phyloP scores from a whole-genome alignment of 23 red algal species.

The Gracilaria domingensis region DNA sequence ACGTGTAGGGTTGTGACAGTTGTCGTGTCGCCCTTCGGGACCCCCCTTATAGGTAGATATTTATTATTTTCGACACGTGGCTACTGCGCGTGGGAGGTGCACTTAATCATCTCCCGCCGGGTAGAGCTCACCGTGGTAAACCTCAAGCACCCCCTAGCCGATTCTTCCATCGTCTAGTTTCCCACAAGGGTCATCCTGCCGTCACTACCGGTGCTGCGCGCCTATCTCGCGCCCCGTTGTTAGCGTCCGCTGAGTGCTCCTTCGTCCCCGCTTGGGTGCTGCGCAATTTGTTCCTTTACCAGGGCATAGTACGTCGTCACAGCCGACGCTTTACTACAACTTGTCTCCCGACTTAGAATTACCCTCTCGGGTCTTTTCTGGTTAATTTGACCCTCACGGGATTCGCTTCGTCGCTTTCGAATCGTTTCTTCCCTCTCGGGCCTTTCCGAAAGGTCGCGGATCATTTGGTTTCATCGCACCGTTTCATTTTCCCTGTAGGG shows the following conservation, averaged over 20 bases:
- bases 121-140: background rate
- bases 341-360: no score
- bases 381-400: no score
- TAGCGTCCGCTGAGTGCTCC: conserved; percentile 1
- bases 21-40: no score
- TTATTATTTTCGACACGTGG: conserved; percentile 5
- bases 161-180: conserved; percentile 1
- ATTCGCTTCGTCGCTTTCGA: no score
- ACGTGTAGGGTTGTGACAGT: no score
- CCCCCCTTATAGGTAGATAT: no score
- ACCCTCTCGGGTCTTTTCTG: no score
- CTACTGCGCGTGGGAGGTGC: background rate
- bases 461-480: no score
- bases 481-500: no score
- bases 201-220: background rate
- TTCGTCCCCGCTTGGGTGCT: background rate
- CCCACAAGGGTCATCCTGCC: background rate
- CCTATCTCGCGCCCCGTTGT: conserved; percentile 21
- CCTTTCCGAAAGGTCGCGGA: no score
- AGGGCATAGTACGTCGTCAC: background rate
- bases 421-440: no score
- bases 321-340: no score
- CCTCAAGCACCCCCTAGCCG: background rate
- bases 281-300: background rate
- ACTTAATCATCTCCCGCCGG: background rate